These are phyloP conservation scores for Myxozyma nipponensis DNA, from an alignment of 805 yeast species.

Conservation along the genomic window DNA sequence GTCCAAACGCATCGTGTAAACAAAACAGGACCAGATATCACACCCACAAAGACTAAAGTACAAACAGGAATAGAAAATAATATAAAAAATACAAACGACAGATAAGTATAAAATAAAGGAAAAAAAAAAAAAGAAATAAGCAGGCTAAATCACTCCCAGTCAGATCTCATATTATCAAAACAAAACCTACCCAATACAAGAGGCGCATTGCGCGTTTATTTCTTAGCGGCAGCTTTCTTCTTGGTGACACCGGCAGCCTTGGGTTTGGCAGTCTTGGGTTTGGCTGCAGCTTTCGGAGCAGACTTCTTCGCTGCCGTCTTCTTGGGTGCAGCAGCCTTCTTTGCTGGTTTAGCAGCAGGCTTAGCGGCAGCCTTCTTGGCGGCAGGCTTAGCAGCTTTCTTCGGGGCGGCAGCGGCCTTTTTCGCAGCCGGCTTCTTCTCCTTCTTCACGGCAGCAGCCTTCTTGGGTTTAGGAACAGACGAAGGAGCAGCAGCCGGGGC, in stretches of 20 bases:
- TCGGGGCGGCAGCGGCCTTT: slow-evolving; percentile 28
- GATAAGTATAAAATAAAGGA: not conserved
- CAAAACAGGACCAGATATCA: no score
- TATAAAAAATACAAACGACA: no score
- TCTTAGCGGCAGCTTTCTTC: slow-evolving; percentile 29
- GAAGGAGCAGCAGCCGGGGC: slow-evolving; percentile 40
- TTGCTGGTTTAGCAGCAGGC: slow-evolving; percentile 16
- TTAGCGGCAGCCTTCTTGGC: slow-evolving; percentile 22
- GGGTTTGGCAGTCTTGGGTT: slow-evolving; percentile 23
- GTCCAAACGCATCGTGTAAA: no score
- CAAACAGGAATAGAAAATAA: no score
- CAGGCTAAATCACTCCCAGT: not conserved
- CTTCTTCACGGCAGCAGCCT: slow-evolving; percentile 33
- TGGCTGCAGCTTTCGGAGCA: slow-evolving; percentile 18
- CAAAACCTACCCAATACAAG: slow-evolving; percentile 3
- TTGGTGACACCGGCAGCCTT: slow-evolving; percentile 24
- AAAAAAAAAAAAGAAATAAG: slow-evolving; percentile 1
- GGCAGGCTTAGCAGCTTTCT: slow-evolving; percentile 29
- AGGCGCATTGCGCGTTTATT: slow-evolving; percentile 21
- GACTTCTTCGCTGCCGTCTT: slow-evolving; percentile 29
- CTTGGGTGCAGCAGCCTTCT: slow-evolving; percentile 29
- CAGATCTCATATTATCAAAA: slow-evolving; percentile 12
- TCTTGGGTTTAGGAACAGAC: slow-evolving; percentile 30
- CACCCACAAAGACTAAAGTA: no score
- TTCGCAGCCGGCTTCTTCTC: slow-evolving; percentile 33